These are phyloP conservation scores for Datisca glomerata DNA, from an alignment of 306 rosid species.

Conservation along the genomic window DNA sequence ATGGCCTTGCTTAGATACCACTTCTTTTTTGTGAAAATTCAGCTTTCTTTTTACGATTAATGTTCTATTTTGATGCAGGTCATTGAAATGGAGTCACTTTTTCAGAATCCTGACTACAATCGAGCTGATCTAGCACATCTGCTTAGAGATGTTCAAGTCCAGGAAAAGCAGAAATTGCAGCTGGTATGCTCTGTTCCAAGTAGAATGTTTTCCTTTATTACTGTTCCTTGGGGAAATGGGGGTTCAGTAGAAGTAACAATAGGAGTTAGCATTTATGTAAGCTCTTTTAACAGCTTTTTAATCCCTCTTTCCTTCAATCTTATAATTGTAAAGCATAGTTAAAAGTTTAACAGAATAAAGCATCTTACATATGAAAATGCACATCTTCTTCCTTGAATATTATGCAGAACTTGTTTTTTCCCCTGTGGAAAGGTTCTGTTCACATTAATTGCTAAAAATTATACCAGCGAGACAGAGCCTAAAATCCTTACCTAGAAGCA, in stretches of 20 bases:
- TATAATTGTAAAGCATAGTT: background rate
- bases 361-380: too few relatives aligned
- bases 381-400: too few relatives aligned
- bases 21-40: background rate
- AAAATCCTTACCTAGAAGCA: too few relatives aligned
- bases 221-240: background rate
- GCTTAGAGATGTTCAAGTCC: conserved; percentile 75
- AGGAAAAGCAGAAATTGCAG: conserved; percentile 71
- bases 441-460: too few relatives aligned
- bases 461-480: too few relatives aligned
- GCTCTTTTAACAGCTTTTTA: background rate
- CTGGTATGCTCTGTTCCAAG: conserved; percentile 43
- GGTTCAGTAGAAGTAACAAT: background rate
- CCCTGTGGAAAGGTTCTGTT: too few relatives aligned
- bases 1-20: background rate
- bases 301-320: background rate
- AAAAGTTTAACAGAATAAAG: background rate
- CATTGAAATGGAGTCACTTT: conserved; percentile 49
- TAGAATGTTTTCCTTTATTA: background rate
- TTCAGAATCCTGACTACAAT: conserved; percentile 38
- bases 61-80: conserved; percentile 43
- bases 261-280: background rate
- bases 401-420: too few relatives aligned
- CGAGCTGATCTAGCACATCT: conserved; percentile 70
- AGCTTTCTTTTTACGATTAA: background rate